Evolutionary conservation across 495 filamentous ascomycete species (phyloP), one percentile per base, ranked within the genome.

Genomic region (Penicillium salamii): DNA sequence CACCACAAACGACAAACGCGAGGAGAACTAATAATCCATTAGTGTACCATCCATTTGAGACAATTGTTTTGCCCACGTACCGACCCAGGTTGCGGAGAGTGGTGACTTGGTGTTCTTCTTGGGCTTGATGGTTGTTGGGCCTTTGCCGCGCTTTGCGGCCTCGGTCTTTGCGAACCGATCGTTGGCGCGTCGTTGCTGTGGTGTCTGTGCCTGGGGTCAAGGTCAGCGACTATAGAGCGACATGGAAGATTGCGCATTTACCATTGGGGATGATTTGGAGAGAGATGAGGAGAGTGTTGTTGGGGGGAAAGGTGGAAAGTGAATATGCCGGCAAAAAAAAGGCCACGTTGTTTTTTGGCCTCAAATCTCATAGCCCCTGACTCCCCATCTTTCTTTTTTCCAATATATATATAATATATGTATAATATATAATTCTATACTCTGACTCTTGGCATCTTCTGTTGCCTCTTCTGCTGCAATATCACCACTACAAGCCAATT

Each of bases 181-280:
- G 72, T 97, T 97, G 31, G 88, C 87, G 61, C 82, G 83, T 55
- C 91, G 87, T 76, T 97, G 95, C 67, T 91, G 82, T 23, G 90
- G 91, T 52, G 93, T 98, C 86, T 98, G 93, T 21, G 87, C 87
- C 91, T 98, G 57, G 17, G 5, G 23, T 4, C 8, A 26, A n/a
- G n/a, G 23, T 26, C 8, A 26, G 23, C 8, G 23, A 26, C 23
- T 3, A 4, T 3, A 26, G 23, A 26, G 23, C 3, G 3, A 26
- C 8, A 26, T 3, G 8, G 23, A 26, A 8, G 23, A 26, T 26
- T 4, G 23, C 23, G 23, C 23, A 8, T 8, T n/a, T 12, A 32
- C 29, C 29, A 32, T 29, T 47, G 23, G n/a, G 29, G 5, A 38
- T n/a, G n/a, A 15, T 34, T 13, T 24, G 23, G 8, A 20, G 13